Evolutionary conservation across 345 rosid species (phyloP), one percentile per base, ranked within the genome.

Genomic region (Passiflora organensis): DNA sequence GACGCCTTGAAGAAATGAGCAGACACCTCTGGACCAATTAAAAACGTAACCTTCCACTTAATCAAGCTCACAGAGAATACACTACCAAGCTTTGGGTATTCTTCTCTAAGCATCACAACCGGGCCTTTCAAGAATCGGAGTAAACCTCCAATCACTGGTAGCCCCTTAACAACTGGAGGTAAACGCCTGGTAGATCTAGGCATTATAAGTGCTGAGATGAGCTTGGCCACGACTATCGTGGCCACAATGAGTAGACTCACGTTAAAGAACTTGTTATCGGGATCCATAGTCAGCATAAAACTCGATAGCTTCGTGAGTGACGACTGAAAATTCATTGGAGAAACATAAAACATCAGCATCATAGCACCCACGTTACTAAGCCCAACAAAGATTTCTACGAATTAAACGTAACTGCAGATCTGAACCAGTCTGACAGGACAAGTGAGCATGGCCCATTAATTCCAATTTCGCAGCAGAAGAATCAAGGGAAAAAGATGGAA

Each of bases 21-120:
- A 0, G 98, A 91, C n/a, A 91, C 96, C 64, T 91, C 98, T 32
- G 96, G 98, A 8, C 96, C 98, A 39, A 88, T 81, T 43, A 91
- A 80, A 70, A 91, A 91, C 0, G 96, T 91, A n/a, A 91, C 84
- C 55, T 91, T 88, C 80, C 78, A 77, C 59, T 84, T 77, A 60
- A 80, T 49, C 44, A 88, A 69, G 41, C 78, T 78, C 43, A 91
- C 77, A 9, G 96, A 88, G 73, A 91, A 91, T 0, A 91, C 95
- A 68, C 95, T 82, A 21, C 98, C 96, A 19, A 87, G 88, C 76
- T 86, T 86, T 4, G 86, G 81, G 39, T 86, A 91, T 73, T 91
- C 96, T 22, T 86, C 84, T 22, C 94, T 79, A 36, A 91, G 84
- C 96, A 91, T 79, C 24, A 82, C 39, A 12, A 91, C 75, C 0